These are phyloP conservation scores for Torrubiellomyces zombiae DNA, from an alignment of 2,329 filamentous ascomycete species.

Conservation along the genomic window DNA sequence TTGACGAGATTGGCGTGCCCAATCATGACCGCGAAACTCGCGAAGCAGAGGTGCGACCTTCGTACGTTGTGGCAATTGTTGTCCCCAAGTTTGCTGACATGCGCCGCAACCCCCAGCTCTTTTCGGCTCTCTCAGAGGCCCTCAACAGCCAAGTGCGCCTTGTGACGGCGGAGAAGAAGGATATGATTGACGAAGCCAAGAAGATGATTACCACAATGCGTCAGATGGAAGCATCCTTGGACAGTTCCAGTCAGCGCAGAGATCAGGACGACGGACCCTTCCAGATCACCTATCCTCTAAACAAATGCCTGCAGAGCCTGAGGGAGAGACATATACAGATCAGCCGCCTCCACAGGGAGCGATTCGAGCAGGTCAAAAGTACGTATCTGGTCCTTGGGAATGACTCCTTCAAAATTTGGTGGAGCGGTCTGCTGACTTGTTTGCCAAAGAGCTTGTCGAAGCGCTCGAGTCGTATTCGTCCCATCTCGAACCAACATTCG, in stretches of 20 bases:
- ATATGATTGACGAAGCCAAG: conserved; percentile 78
- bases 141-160: conserved; percentile 76
- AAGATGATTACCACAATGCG: conserved; percentile 70
- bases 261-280: conserved; percentile 53
- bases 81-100: background rate
- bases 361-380: conserved; percentile 94
- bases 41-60: conserved; percentile 57
- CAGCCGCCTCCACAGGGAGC: conserved; percentile 69
- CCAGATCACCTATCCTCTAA: conserved; percentile 68
- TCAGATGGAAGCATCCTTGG: conserved; percentile 85
- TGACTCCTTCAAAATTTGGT: too few species aligned
- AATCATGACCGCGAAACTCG: conserved; percentile 79
- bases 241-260: conserved; percentile 47
- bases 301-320: conserved; percentile 58
- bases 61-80: background rate
- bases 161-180: conserved; percentile 77
- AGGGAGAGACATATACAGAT: conserved; percentile 77
- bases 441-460: conserved; percentile 62
- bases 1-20: conserved; percentile 95
- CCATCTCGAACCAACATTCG: conserved; percentile 79
- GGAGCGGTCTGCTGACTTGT: too few species aligned
- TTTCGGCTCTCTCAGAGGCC: conserved; percentile 78
- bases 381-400: too few species aligned
- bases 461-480: conserved; percentile 93
- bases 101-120: conserved; percentile 42